These are phyloP conservation scores for Vigna radiata DNA, from an alignment of 306 rosid genomes.

Conservation along the genomic window DNA sequence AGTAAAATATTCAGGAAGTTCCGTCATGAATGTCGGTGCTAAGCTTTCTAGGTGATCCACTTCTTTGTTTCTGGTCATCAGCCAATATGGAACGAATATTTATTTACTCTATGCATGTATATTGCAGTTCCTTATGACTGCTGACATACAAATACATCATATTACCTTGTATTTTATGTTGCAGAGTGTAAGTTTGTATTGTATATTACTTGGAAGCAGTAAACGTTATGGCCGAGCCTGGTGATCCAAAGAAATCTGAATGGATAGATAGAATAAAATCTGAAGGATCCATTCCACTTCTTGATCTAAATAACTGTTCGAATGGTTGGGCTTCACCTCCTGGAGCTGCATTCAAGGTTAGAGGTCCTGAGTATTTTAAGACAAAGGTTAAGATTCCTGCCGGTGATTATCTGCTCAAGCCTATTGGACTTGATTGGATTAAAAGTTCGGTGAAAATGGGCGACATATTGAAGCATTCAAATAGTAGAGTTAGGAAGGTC, in stretches of 20 bases:
- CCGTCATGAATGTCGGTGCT: background rate
- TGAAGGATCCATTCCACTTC: slow-evolving; percentile 76
- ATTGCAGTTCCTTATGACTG: background rate
- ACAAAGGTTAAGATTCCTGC: slow-evolving; percentile 79
- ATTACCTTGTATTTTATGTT: background rate
- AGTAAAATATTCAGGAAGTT: slow-evolving; percentile 1
- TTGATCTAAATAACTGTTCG: slow-evolving; percentile 59
- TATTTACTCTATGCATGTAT: background rate
- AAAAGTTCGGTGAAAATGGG: slow-evolving; percentile 72
- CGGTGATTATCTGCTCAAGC: slow-evolving; percentile 74
- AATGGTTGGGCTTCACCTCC: slow-evolving; percentile 92
- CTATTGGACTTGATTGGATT: slow-evolving; percentile 97
- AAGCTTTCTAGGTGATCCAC: background rate
- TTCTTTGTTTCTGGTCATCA: background rate
- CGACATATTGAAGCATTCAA: slow-evolving; percentile 68
- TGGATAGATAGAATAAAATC: slow-evolving; percentile 75
- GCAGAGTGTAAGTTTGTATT: slow-evolving; percentile 4
- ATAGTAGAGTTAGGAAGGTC: slow-evolving; percentile 64
- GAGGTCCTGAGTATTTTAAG: slow-evolving; percentile 85
- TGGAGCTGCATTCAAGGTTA: slow-evolving; percentile 73
- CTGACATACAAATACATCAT: background rate
- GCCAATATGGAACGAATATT: background rate
- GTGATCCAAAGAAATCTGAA: slow-evolving; percentile 54
- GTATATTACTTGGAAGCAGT: slow-evolving; percentile 36
- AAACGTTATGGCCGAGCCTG: slow-evolving; percentile 58